These are phyloP conservation scores for Salicornia ramosissima DNA, from an alignment of 148 eudicot genomes.

Conservation along the genomic window DNA sequence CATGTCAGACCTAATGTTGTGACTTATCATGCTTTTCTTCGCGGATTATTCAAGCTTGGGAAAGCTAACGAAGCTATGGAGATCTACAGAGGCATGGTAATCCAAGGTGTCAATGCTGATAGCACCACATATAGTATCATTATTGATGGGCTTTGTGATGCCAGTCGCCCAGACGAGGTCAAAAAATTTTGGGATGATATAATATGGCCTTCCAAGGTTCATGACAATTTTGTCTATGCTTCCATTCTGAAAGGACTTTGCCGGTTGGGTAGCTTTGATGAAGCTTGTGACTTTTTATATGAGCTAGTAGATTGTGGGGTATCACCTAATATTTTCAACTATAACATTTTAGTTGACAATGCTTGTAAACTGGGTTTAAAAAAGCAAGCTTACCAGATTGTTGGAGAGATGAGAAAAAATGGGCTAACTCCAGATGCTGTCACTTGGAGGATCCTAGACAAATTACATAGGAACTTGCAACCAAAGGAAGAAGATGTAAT, in stretches of 20 bases:
- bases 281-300: slow-evolving; percentile 76
- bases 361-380: slow-evolving; percentile 74
- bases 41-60: slow-evolving; percentile 52
- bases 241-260: slow-evolving; percentile 78
- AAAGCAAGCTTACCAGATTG: slow-evolving; percentile 74
- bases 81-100: slow-evolving; percentile 41
- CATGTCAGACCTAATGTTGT: slow-evolving; percentile 63
- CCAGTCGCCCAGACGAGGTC: slow-evolving; percentile 48
- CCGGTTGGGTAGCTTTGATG: slow-evolving; percentile 46
- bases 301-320: slow-evolving; percentile 78
- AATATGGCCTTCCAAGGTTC: slow-evolving; percentile 75
- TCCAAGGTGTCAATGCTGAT: slow-evolving; percentile 47
- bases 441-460: slow-evolving; percentile 75
- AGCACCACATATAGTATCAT: slow-evolving; percentile 53
- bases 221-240: slow-evolving; percentile 71
- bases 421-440: slow-evolving; percentile 77
- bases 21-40: slow-evolving; percentile 65
- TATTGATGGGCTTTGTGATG: slow-evolving; percentile 64
- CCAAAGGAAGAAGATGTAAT: not conserved
- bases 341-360: slow-evolving; percentile 60
- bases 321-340: slow-evolving; percentile 54
- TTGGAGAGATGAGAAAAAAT: slow-evolving; percentile 90
- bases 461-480: slow-evolving; percentile 40
- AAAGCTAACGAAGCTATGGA: slow-evolving; percentile 55
- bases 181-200: slow-evolving; percentile 68